Evolutionary conservation across 192 early-diverging fungal genomes (phyloP).

Genomic region (Radiomyces spectabilis): DNA sequence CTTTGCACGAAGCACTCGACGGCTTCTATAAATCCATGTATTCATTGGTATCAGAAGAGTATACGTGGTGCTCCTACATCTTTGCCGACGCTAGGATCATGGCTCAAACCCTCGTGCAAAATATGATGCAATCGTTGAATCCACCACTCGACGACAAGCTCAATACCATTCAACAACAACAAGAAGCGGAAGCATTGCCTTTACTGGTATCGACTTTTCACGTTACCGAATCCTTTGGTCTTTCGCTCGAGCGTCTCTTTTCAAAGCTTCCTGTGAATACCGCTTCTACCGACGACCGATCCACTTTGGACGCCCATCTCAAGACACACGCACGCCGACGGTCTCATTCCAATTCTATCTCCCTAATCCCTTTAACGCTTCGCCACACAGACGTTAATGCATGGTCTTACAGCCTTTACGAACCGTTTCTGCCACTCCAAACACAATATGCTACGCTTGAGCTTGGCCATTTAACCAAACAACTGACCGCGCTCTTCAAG

Average conservation of each 20-base stretch:
- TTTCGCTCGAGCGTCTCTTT: slow-evolving; percentile 43
- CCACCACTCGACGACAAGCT: too few species aligned
- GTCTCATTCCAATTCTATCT: slow-evolving; percentile 8
- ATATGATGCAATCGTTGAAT: too few species aligned
- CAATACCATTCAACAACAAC: too few species aligned
- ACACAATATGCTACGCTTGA: slow-evolving; percentile 53
- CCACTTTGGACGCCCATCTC: too few species aligned
- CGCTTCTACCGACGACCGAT: neutral
- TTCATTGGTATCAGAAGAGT: too few species aligned
- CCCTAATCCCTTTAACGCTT: slow-evolving; percentile 8
- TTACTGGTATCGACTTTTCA: slow-evolving; percentile 38
- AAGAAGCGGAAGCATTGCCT: slow-evolving; percentile 29
- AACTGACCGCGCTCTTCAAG: slow-evolving; percentile 14
- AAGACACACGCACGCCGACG: neutral
- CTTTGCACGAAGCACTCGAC: too few species aligned
- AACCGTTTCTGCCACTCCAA: slow-evolving; percentile 58
- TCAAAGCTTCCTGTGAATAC: slow-evolving; percentile 30
- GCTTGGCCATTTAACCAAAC: slow-evolving; percentile 32
- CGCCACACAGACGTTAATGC: slow-evolving; percentile 31
- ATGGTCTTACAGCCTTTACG: slow-evolving; percentile 57
- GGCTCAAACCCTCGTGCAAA: too few species aligned
- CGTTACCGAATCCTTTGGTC: slow-evolving; percentile 46
- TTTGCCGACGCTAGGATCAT: too few species aligned
- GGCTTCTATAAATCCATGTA: too few species aligned
- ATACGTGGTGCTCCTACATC: too few species aligned